A percentile compares a stretch with the other conserved stretches of the same genome.
These are phyloP conservation scores for Euphorbia pulcherrima DNA, from an alignment of 345 rosid species.

Conservation along the genomic window DNA sequence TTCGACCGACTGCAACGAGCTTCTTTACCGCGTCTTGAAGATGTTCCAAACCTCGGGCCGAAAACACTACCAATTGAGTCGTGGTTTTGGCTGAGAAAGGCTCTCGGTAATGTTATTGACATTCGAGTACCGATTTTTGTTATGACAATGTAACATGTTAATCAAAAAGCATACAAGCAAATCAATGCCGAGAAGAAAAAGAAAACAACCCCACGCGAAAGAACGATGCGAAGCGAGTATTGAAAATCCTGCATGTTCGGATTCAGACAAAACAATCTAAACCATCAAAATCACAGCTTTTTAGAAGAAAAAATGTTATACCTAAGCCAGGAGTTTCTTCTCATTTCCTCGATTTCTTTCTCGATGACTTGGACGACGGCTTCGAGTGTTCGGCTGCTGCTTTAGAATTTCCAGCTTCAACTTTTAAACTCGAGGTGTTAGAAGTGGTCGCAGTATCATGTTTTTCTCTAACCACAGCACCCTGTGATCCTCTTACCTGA, in stretches of 20 bases:
- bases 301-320: not conserved
- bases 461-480: slow-evolving; percentile 74
- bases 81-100: too few relatives aligned
- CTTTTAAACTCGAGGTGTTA: slow-evolving; percentile 14
- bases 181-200: too few relatives aligned
- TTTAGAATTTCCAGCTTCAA: slow-evolving; percentile 38
- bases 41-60: too few relatives aligned
- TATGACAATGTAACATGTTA: too few relatives aligned
- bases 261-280: not conserved
- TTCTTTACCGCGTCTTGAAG: not conserved
- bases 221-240: not conserved
- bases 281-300: slow-evolving; percentile 8
- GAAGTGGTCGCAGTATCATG: slow-evolving; percentile 45
- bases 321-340: not conserved
- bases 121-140: too few relatives aligned
- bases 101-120: too few relatives aligned
- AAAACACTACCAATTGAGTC: too few relatives aligned
- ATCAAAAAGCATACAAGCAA: too few relatives aligned
- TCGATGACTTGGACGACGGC: slow-evolving; percentile 75
- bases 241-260: not conserved
- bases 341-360: slow-evolving; percentile 85
- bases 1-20: not conserved
- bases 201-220: not conserved
- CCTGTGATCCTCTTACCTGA: slow-evolving; percentile 91
- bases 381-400: slow-evolving; percentile 45